Conservation (phyloP, 2,329 filamentous ascomycete genomes). For the Phialophora chinensis region DNA sequence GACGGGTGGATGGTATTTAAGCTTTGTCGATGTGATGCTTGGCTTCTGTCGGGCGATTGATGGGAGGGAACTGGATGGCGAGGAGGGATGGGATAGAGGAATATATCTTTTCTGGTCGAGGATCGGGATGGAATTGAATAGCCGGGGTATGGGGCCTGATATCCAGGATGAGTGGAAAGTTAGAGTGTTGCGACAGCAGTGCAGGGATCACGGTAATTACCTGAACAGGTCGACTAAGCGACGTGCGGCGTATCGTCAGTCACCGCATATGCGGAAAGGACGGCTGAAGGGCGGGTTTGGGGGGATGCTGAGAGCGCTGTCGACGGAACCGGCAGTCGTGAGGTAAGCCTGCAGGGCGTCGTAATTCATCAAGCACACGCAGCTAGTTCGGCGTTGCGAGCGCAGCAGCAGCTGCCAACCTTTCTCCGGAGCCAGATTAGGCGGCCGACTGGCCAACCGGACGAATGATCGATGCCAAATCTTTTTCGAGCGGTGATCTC, state of each 20-base stretch:
- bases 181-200: not conserved
- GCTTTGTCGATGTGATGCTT: not conserved
- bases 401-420: not conserved
- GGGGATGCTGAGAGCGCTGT: not conserved
- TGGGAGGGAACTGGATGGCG: not conserved
- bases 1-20: not conserved
- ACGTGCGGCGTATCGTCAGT: not conserved
- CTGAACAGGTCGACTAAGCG: not conserved
- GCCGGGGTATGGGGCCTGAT: conserved; percentile 8
- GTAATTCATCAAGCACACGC: conserved; percentile 4
- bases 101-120: conserved; percentile 16
- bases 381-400: not conserved
- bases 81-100: conserved; percentile 11
- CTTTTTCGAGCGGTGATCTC: not conserved
- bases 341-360: conserved; percentile 20
- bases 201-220: conserved; percentile 4
- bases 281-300: not conserved
- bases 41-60: not conserved
- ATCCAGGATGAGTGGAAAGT: conserved; percentile 15
- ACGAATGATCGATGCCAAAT: not conserved
- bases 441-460: not conserved
- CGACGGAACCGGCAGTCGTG: conserved; percentile 16
- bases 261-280: not conserved
- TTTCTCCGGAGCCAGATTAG: conserved; percentile 9
- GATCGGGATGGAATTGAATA: not conserved